Evolutionary conservation across 2,329 filamentous ascomycete genomes (phyloP), one percentile per base, ranked within the genome.

Genomic region (Neobulgaria alba): DNA sequence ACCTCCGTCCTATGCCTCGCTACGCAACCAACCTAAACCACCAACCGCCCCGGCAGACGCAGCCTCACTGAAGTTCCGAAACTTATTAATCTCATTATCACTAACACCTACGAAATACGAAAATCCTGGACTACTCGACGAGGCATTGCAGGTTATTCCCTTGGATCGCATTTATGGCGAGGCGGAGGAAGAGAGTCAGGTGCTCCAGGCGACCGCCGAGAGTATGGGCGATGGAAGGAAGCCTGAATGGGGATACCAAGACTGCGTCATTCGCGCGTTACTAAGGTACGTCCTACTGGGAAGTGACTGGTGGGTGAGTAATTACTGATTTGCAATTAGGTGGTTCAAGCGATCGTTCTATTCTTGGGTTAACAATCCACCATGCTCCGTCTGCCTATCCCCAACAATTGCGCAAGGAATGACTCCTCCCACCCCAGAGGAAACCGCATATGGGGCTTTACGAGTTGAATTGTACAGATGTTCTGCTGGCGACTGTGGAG

Each of bases 281-380:
- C 69, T 96, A 57, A 82, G 79, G 84, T 88, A 69, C 54, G 78
- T 48, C 29, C 10, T n/a, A 36, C 51, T 46, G 16, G n/a, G 18
- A 29, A 36, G 32, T 34, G 38, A 15, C 15, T 35, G 16, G 17
- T 20, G 33, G 32, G 40, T n/a, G n/a, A n/a, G 12, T 15, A 12
- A 9, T 40, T 36, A 41, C 46, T 56, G 38, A 55, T 40, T 44
- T 38, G 26, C 33, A 41, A 32, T 15, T 42, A 87, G 85, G 64
- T 96, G 92, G 92, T 98, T 95, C 68, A 94, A 92, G 67, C 76
- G 83, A 50, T 82, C 84, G 5, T 96, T 96, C 67, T 96, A 96
- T 66, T 80, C 83, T 45, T 98, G 89, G 82, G 87, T 96, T 56
- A 94, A 95, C 67, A 95, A 95, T 63, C 92, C 92, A 1, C 74